Percentiles rank a stretch among this genome's conserved stretches.
Conservation (phyloP, 2,329 filamentous ascomycete species). For the Aspergillus pseudoterreus region DNA sequence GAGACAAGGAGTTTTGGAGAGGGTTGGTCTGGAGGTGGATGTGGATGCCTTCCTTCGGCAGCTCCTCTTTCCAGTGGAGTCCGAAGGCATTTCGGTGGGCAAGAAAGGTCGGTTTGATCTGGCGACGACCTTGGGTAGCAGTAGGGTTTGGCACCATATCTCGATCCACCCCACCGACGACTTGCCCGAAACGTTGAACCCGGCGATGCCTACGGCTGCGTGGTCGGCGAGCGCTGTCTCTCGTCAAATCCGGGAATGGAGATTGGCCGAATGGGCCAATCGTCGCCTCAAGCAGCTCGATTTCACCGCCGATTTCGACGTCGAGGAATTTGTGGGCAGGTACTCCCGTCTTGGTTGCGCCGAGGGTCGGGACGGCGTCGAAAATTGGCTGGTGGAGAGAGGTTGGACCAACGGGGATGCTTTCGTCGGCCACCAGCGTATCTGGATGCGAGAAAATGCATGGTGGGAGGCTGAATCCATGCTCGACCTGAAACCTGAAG, state of each 20-base stretch:
- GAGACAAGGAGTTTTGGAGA: constrained; percentile 79
- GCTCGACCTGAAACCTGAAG: constrained; percentile 78
- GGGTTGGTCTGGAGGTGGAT: constrained; percentile 76
- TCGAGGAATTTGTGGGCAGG: constrained; percentile 83
- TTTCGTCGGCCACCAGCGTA: constrained; percentile 80
- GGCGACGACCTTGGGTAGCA: constrained; percentile 69
- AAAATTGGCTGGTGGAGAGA: constrained; percentile 89
- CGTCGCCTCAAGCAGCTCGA: constrained; percentile 85
- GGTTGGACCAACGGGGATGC: constrained; percentile 99
- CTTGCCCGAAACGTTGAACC: constrained; percentile 65
- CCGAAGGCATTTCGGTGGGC: constrained; percentile 76
- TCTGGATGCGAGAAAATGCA: constrained; percentile 90
- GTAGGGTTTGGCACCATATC: constrained; percentile 92
- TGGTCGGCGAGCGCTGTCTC: constrained; percentile 95
- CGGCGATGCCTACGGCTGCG: constrained; percentile 69
- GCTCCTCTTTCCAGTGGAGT: constrained; percentile 73
- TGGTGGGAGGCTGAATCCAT: constrained; percentile 99
- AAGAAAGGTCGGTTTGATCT: constrained; percentile 77
- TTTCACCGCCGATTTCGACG: constrained; percentile 94
- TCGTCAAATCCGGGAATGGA: constrained; percentile 87
- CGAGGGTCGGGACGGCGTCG: constrained; percentile 86
- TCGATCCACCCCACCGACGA: constrained; percentile 90
- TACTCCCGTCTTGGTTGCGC: constrained; percentile 81
- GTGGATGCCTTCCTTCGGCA: constrained; percentile 77
- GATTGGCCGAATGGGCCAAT: constrained; percentile 94